Percentiles rank a stretch among this genome's conserved stretches.
Evolutionary conservation across 2,329 filamentous ascomycete genomes (phyloP).

Genomic region (Calonectria hongkongensis): DNA sequence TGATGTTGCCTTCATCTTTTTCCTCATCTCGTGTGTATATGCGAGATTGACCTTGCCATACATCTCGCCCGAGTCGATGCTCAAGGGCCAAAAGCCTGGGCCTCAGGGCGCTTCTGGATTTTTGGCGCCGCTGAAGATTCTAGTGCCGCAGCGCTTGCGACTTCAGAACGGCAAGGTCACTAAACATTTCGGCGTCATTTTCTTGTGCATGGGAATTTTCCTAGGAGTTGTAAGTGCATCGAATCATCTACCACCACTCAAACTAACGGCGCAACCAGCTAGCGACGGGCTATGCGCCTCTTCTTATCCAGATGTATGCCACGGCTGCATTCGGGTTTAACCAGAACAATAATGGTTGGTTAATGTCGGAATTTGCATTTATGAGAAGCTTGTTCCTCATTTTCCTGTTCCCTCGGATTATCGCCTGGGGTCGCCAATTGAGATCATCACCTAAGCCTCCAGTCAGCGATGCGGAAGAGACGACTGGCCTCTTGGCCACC

Average conservation of each 20-base stretch:
- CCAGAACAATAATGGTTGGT: constrained; percentile 73
- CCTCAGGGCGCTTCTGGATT: constrained; percentile 68
- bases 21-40: constrained; percentile 66
- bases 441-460: constrained; percentile 17
- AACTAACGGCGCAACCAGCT: constrained; percentile 61
- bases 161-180: constrained; percentile 69
- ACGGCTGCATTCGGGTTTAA: constrained; percentile 73
- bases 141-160: constrained; percentile 74
- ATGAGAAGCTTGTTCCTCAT: constrained; percentile 74
- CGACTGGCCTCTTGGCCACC: constrained; percentile 56
- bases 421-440: constrained; percentile 64
- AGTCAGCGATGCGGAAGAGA: constrained; percentile 40
- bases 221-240: constrained; percentile 73
- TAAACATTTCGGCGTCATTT: constrained; percentile 77
- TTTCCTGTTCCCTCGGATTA: constrained; percentile 72
- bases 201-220: constrained; percentile 80
- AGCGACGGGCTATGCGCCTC: constrained; percentile 80
- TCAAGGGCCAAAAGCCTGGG: constrained; percentile 55
- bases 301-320: constrained; percentile 76
- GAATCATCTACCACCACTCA: not conserved
- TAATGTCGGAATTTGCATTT: constrained; percentile 74
- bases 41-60: constrained; percentile 66
- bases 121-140: constrained; percentile 78
- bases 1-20: constrained; percentile 76
- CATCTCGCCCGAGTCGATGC: constrained; percentile 67